Percentiles rank a stretch among this genome's conserved stretches.
phyloP scores from a whole-genome alignment of 805 yeast genomes.

The Pichia californica region DNA sequence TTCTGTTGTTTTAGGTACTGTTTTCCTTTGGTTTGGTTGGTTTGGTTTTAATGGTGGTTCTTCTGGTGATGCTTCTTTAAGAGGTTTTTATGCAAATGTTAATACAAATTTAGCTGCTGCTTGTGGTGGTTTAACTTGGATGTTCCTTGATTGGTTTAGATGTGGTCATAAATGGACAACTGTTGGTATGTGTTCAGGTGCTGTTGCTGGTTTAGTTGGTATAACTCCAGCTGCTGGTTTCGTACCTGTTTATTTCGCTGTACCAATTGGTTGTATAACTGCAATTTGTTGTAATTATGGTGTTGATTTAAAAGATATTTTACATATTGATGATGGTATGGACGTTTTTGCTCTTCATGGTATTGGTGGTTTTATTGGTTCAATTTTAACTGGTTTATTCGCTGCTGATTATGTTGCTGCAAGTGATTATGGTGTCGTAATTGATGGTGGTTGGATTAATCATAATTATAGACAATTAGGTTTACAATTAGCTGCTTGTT shows the following conservation, averaged over 20 bases:
- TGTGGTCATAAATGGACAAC: conserved; percentile 88
- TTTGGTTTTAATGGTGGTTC: conserved; percentile 99
- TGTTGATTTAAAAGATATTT: conserved; percentile 64
- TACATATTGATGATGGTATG: conserved; percentile 88
- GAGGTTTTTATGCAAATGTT: conserved; percentile 91
- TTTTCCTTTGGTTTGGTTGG: conserved; percentile 98
- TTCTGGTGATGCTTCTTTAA: conserved; percentile 85
- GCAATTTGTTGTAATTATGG: conserved; percentile 79
- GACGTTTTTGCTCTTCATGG: conserved; percentile 94
- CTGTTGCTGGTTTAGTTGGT: conserved; percentile 89
- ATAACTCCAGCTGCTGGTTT: conserved; percentile 97
- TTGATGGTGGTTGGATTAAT: conserved; percentile 84
- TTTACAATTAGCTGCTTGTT: conserved; percentile 76
- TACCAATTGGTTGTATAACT: conserved; percentile 75
- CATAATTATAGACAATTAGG: conserved; percentile 80
- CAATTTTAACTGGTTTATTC: conserved; percentile 81
- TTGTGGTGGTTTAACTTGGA: conserved; percentile 89
- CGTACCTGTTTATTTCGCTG: conserved; percentile 87
- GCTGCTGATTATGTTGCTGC: conserved; percentile 89
- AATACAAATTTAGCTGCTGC: conserved; percentile 95
- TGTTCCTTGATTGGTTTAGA: conserved; percentile 83
- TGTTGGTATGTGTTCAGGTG: conserved; percentile 91
- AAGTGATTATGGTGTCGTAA: conserved; percentile 59
- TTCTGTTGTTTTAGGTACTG: conserved; percentile 85
- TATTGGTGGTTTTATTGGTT: conserved; percentile 85